phyloP scores from a whole-genome alignment of 1,284 basidiomycete species.

The Clitocybe nebularis region DNA sequence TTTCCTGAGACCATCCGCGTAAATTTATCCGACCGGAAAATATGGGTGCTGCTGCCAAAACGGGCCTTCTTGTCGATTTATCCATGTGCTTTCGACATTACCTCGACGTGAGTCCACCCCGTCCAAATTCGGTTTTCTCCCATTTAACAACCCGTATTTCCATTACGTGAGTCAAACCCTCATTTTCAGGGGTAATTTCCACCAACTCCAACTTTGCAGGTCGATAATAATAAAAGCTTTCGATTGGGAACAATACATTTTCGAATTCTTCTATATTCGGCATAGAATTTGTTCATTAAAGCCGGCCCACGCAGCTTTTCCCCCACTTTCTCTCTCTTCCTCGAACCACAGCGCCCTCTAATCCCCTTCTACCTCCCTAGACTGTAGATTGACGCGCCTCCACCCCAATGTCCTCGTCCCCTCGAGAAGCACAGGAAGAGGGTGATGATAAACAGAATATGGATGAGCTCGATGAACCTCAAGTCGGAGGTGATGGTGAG shows the following conservation, averaged over 20 bases:
- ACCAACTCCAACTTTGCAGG: slow-evolving; percentile 46
- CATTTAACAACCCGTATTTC: slow-evolving; percentile 18
- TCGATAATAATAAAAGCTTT: slow-evolving; percentile 54
- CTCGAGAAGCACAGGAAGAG: slow-evolving; percentile 34
- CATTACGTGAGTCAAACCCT: slow-evolving; percentile 57
- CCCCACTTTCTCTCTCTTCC: slow-evolving; percentile 53
- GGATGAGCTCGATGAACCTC: slow-evolving; percentile 38
- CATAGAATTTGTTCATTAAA: slow-evolving; percentile 69
- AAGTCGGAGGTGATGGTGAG: slow-evolving; percentile 35
- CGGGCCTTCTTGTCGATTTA: slow-evolving; percentile 9
- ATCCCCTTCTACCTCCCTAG: slow-evolving; percentile 22
- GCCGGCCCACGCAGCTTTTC: slow-evolving; percentile 57
- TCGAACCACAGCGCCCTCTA: slow-evolving; percentile 30
- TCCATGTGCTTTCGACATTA: slow-evolving; percentile 22
- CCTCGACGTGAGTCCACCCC: slow-evolving; percentile 22
- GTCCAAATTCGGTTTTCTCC: slow-evolving; percentile 25
- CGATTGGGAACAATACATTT: slow-evolving; percentile 47
- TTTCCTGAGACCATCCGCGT: slow-evolving; percentile 22
- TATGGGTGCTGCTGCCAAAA: slow-evolving; percentile 17
- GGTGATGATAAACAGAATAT: slow-evolving; percentile 32
- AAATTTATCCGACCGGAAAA: slow-evolving; percentile 24
- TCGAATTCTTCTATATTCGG: slow-evolving; percentile 65
- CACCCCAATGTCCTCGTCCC: slow-evolving; percentile 37
- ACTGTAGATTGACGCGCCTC: slow-evolving; percentile 19
- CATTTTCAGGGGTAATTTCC: slow-evolving; percentile 50